Evolutionary conservation across 140 eudicot genomes (phyloP).

Genomic region (Cichorium intybus): DNA sequence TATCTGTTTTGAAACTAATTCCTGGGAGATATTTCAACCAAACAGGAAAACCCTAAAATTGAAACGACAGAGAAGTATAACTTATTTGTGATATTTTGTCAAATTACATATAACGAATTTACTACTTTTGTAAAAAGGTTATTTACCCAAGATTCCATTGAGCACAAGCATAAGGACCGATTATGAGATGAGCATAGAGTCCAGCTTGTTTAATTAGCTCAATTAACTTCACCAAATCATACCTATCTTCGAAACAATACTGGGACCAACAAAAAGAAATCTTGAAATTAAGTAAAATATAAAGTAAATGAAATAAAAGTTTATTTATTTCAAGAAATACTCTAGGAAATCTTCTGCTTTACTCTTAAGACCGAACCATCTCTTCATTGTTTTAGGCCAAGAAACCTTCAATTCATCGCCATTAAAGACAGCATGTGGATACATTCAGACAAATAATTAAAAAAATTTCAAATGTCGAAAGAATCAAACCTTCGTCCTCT

Average conservation of each 20-base stretch:
- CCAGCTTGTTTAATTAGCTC: conserved; percentile 93
- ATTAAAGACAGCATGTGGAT: conserved; percentile 22
- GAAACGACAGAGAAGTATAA: conserved; percentile 4
- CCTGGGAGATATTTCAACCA: conserved; percentile 93
- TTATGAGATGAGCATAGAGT: conserved; percentile 83
- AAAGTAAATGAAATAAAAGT: neutral
- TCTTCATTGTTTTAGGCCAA: conserved; percentile 90
- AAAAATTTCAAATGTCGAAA: neutral
- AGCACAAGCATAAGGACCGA: conserved; percentile 98
- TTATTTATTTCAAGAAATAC: neutral
- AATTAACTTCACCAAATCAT: conserved; percentile 90
- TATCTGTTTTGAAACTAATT: conserved; percentile 82
- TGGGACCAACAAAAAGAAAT: conserved; percentile 1
- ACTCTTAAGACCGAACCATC: conserved; percentile 82
- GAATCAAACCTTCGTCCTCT: conserved; percentile 33
- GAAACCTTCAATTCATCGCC: conserved; percentile 56
- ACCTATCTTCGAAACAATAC: no score
- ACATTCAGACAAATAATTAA: conserved; percentile 7
- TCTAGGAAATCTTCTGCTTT: conserved; percentile 87
- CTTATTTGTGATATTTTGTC: neutral
- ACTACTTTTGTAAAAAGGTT: no score
- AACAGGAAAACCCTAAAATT: conserved; percentile 87
- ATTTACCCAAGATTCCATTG: conserved; percentile 97
- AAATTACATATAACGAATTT: neutral
- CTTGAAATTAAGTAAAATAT: neutral